Percentiles rank a stretch among this genome's conserved stretches.
These are phyloP conservation scores for Emericellopsis terricola DNA, from an alignment of 495 filamentous ascomycete species.

Conservation along the genomic window DNA sequence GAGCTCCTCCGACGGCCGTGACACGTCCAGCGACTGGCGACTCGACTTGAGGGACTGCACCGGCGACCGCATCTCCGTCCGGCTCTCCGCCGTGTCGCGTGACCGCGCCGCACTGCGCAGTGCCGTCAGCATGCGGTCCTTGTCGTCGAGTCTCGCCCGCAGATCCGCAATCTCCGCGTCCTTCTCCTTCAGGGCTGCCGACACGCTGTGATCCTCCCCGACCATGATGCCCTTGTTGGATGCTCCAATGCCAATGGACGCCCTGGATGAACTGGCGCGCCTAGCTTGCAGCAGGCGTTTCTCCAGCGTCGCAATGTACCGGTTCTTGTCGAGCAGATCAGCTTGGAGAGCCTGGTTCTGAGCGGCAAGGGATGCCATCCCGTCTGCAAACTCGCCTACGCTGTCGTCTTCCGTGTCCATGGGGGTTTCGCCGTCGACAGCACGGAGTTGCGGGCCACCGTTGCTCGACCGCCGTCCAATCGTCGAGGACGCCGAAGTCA, in stretches of 20 bases:
- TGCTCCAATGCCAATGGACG: conserved; percentile 47
- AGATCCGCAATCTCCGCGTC: conserved; percentile 89
- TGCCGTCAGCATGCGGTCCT: conserved; percentile 82
- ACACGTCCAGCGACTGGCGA: conserved; percentile 14
- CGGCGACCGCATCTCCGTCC: conserved; percentile 7
- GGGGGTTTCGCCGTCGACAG: conserved; percentile 17
- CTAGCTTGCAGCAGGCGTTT: conserved; percentile 82
- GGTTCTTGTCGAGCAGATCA: conserved; percentile 88
- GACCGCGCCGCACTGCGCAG: conserved; percentile 76
- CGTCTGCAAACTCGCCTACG: conserved; percentile 66
- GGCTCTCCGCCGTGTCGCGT: conserved; percentile 57
- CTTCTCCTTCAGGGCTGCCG: conserved; percentile 61
- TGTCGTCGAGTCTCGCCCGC: conserved; percentile 79
- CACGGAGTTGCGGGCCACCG: conserved; percentile 22
- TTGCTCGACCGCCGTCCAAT: conserved; percentile 27
- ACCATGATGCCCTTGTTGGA: conserved; percentile 39
- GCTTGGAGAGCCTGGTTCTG: conserved; percentile 80
- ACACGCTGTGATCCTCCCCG: conserved; percentile 49
- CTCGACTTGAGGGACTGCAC: conserved; percentile 9
- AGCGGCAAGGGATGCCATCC: conserved; percentile 58
- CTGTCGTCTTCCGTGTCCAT: conserved; percentile 55
- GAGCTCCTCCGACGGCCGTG: conserved; percentile 1
- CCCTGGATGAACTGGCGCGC: conserved; percentile 72
- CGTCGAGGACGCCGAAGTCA: conserved; percentile 42
- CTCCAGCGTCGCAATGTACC: conserved; percentile 87